Conservation (phyloP, 345 rosid genomes). For the Eutrema japonicum region DNA sequence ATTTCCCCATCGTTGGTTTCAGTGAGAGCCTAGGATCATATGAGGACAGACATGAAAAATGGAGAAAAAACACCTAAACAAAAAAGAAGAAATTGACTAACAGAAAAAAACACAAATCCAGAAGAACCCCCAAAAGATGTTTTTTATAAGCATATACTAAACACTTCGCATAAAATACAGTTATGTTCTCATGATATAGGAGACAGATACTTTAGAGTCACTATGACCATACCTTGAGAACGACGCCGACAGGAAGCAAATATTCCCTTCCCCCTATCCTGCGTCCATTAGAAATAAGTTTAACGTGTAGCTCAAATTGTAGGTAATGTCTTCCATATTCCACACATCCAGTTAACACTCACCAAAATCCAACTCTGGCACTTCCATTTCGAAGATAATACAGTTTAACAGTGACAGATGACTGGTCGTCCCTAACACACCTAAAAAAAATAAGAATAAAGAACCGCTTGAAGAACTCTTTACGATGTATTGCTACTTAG, state of each 20-base stretch:
- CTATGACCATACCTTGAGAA: conserved; percentile 70
- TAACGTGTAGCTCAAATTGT: conserved; percentile 33
- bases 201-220: conserved; percentile 7
- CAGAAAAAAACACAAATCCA: not conserved
- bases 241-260: conserved; percentile 85
- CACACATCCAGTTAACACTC: conserved; percentile 42
- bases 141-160: conserved; percentile 4
- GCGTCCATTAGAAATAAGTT: conserved; percentile 40
- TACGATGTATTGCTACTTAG: conserved; percentile 23
- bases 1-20: conserved; percentile 82
- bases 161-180: not conserved
- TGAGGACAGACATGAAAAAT: conserved; percentile 8
- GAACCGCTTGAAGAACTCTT: conserved; percentile 5
- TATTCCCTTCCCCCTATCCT: conserved; percentile 91
- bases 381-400: conserved; percentile 94
- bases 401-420: conserved; percentile 76
- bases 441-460: conserved; percentile 49
- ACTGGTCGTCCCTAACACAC: conserved; percentile 89
- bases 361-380: conserved; percentile 97
- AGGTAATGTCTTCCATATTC: conserved; percentile 28
- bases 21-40: conserved; percentile 67
- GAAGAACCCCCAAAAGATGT: not conserved
- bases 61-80: not conserved
- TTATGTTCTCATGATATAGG: not conserved
- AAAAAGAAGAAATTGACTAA: not conserved